These are phyloP conservation scores for Cantharellus cinnabarinus DNA, from an alignment of 768 basidiomycete species.

Conservation along the genomic window DNA sequence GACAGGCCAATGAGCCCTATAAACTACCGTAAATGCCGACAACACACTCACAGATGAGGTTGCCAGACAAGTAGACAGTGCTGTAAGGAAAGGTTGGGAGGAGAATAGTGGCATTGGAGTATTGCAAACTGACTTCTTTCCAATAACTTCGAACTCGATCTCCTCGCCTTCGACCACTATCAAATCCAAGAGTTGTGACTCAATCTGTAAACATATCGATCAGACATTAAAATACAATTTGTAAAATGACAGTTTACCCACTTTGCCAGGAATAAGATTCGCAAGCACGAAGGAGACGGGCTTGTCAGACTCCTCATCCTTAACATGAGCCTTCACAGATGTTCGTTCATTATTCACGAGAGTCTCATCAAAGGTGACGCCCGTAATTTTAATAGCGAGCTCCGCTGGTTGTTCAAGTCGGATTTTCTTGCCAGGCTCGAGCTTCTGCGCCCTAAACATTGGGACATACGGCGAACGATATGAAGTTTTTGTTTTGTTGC, in stretches of 20 bases:
- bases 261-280: conserved; percentile 19
- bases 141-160: conserved; percentile 20
- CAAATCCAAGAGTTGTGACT: conserved; percentile 20
- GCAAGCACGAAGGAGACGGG: conserved; percentile 12
- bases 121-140: conserved; percentile 19
- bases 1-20: background rate
- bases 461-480: background rate
- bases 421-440: conserved; percentile 12
- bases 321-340: conserved; percentile 11
- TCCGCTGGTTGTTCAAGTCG: conserved; percentile 17
- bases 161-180: conserved; percentile 19
- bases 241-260: conserved; percentile 6
- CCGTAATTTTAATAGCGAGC: conserved; percentile 17
- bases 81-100: conserved; percentile 10
- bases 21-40: background rate
- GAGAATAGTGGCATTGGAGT: background rate
- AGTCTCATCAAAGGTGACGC: conserved; percentile 20
- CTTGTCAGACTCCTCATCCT: conserved; percentile 12
- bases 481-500: background rate
- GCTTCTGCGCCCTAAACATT: conserved; percentile 1
- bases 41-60: conserved; percentile 17
- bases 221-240: background rate
- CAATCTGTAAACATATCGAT: conserved; percentile 13
- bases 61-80: conserved; percentile 22
- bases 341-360: conserved; percentile 13